Base-by-base conservation (phyloP, 1,284 basidiomycete species). In the Puccinia coronata region DNA sequence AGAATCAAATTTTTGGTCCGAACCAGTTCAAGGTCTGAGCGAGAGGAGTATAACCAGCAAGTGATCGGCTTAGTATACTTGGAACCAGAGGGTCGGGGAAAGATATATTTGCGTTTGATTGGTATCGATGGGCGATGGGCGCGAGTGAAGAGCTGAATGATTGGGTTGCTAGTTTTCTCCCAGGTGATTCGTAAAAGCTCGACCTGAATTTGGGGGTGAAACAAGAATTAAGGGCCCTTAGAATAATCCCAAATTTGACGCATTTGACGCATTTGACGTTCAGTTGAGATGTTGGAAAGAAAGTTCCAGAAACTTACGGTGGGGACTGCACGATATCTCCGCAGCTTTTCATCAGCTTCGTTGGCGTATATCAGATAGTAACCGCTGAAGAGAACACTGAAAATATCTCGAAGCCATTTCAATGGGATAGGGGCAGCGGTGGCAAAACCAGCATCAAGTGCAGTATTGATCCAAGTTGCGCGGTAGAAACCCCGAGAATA, bases 311-410 rank as follows among this genome's bases (percentile, higher is more conserved):
- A 5, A 74, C 71, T 74, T 28, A 81, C 91, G 0, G 95, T 98
- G 80, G 95, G 95, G 0, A 96, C 91, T 34, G 95, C 95, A 83
- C 96, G 89, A 86, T 93, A 97, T 82, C 92, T 90, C 82, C 95
- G 91, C 70, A 99, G 89, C 94, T 98, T 86, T 78, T 86, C 85
- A 55, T 81, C 79, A 12, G 79, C 79, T 57, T 81, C 79, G 83
- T 92, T 92, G 31, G 95, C 93, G 85, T 93, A 98, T 34, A 97
- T 86, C n/a, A 98, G 91, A 86, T 98, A 99, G 88, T 98, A 98
- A 0, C 89, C 88, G 0, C 93, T 92, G 85, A 97, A 96, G 43
- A 95, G 83, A 65, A 97, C 87, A 55, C 93, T 94, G 82, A 91
- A 91, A 12, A 97, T 88, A 85, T 98, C 95, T 83, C 92, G 90